Base-by-base conservation (phyloP, 2,329 filamentous ascomycete species). In the Cercospora sp. region DNA sequence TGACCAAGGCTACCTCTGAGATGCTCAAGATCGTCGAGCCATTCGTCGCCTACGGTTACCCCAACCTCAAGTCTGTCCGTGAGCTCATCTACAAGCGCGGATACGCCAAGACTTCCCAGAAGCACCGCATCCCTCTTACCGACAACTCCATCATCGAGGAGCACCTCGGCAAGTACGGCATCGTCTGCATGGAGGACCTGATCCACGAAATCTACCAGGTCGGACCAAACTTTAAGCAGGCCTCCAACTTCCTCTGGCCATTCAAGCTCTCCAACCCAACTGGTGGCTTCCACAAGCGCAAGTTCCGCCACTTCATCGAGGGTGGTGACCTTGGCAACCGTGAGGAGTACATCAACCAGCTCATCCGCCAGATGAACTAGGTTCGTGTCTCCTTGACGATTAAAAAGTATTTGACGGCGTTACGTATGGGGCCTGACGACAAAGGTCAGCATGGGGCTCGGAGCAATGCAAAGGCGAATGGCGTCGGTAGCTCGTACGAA, bases 21-120 rank as follows among this genome's bases (percentile, higher is more conserved):
- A 97, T 97, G 93, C 88, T 97, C 81, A 97, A 95, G 88, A 89
- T 98, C 76, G 93, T 99, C 82, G 95, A 99, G 89, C 95, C 95
- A 77, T 99, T 95, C 89, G 91, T 99, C 78, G 94, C 95, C 80
- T 99, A 98, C 84, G 95, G 95, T 83, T 98, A 98, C 88, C 95
- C 95, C 84, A 98, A 97, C 89, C 91, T 98, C 75, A 99, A 99
- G 91, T 92, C 90, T 81, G 90, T 99, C 84, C 96, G 96, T 85
- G 95, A 99, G 88, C 93, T 99, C 81, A 85, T 99, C 88, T 99
- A 99, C 90, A 99, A 98, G 92, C 94, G 95, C 79, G 95, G 95
- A 80, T 98, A 99, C 85, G 95, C 94, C 82, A 99, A 98, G 90
- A 86, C 97, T 84, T 69, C 73, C 67, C 89, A 97, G 87, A 97